Evolutionary conservation across 495 filamentous ascomycete genomes (phyloP).

Genomic region (Aspergillus cavernicola): DNA sequence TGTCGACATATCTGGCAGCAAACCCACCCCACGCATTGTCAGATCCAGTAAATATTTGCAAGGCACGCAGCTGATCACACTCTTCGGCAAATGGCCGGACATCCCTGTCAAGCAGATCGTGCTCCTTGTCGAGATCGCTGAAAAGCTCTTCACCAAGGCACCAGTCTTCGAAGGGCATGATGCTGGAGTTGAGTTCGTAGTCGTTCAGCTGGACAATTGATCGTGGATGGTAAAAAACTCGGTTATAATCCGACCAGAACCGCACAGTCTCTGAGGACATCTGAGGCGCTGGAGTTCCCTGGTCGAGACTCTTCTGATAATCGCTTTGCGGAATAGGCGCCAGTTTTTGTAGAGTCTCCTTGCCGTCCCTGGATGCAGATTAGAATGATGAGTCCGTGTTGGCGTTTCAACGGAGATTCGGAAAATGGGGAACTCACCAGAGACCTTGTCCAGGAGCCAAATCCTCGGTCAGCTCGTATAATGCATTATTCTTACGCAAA

Average conservation of each 20-base stretch:
- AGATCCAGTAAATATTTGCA: constrained; percentile 73
- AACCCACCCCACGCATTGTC: constrained; percentile 97
- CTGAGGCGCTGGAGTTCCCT: constrained; percentile 53
- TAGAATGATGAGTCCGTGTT: too few relatives aligned
- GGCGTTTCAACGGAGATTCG: too few relatives aligned
- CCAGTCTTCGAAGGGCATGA: constrained; percentile 84
- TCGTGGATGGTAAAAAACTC: constrained; percentile 85
- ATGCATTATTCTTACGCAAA: constrained; percentile 78
- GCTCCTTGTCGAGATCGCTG: constrained; percentile 70
- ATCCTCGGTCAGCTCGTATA: constrained; percentile 70
- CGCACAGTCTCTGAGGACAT: constrained; percentile 69
- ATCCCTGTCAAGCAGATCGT: constrained; percentile 85
- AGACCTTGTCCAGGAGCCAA: constrained; percentile 46
- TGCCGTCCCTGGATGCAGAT: constrained; percentile 55
- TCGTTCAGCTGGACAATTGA: constrained; percentile 87
- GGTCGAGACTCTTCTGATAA: constrained; percentile 76
- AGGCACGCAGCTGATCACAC: constrained; percentile 84
- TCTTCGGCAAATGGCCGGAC: constrained; percentile 84
- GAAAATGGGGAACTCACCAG: constrained; percentile 51
- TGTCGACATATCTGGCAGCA: constrained; percentile 71
- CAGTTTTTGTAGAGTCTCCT: constrained; percentile 62
- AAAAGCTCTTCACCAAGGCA: constrained; percentile 80
- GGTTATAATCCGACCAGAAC: constrained; percentile 95
- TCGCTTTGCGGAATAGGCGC: constrained; percentile 61
- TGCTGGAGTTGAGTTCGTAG: constrained; percentile 70